Conservation (phyloP, 2,329 filamentous ascomycete genomes). For the Bipolaris oryzae region DNA sequence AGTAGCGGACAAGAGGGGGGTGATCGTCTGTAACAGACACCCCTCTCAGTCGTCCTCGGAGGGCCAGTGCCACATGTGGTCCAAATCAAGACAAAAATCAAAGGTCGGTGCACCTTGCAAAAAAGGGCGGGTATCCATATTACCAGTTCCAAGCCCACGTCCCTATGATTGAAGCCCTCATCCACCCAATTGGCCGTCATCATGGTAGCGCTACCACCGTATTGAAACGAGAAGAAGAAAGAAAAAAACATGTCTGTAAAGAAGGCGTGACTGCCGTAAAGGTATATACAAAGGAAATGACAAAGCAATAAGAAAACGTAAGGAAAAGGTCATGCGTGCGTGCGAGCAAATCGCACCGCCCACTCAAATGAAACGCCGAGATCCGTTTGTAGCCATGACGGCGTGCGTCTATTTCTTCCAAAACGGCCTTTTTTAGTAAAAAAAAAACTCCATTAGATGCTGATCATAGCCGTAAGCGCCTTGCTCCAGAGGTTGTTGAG, state of each 20-base stretch:
- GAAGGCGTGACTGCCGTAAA: slow-evolving; percentile 7
- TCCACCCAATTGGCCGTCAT: slow-evolving; percentile 6
- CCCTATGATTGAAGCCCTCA: slow-evolving; percentile 20
- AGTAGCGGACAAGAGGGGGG: not conserved
- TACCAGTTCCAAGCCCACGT: slow-evolving; percentile 25
- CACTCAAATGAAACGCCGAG: slow-evolving; percentile 20
- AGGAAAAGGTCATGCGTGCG: slow-evolving; percentile 8
- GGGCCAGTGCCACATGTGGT: not conserved
- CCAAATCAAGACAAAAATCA: slow-evolving; percentile 14
- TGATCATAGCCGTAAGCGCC: slow-evolving; percentile 22
- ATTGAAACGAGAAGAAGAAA: not conserved
- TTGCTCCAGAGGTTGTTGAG: slow-evolving; percentile 3
- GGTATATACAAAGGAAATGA: slow-evolving; percentile 24
- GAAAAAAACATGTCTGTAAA: not conserved
- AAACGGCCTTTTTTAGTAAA: slow-evolving; percentile 23
- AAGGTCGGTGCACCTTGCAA: slow-evolving; percentile 34
- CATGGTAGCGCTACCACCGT: slow-evolving; percentile 4
- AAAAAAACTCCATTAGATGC: slow-evolving; percentile 17
- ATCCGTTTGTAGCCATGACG: slow-evolving; percentile 48
- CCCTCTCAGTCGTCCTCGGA: not conserved
- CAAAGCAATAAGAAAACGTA: not conserved
- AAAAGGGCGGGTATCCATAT: slow-evolving; percentile 45
- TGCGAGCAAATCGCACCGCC: slow-evolving; percentile 13
- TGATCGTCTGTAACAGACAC: not conserved
- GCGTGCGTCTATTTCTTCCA: slow-evolving; percentile 48